These are phyloP conservation scores for Mrakia blollopis DNA, from an alignment of 768 basidiomycete species.

Conservation along the genomic window DNA sequence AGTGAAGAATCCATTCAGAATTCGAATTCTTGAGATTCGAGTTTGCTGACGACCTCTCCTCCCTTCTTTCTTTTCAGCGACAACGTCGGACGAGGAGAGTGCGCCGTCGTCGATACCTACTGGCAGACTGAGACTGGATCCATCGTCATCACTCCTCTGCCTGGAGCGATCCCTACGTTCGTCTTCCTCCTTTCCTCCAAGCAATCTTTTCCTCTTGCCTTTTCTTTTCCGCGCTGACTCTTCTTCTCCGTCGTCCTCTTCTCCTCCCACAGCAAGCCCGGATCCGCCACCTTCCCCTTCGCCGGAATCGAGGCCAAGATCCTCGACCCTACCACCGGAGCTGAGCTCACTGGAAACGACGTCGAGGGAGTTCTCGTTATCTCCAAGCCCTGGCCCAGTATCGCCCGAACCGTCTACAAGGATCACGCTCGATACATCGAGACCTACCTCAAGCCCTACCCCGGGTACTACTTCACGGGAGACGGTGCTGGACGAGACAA, in stretches of 20 bases:
- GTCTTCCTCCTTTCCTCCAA: not conserved
- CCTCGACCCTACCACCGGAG: slow-evolving; percentile 63
- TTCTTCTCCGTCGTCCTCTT: not conserved
- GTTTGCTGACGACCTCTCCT: not conserved
- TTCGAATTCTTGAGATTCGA: not conserved
- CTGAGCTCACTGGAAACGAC: slow-evolving; percentile 66
- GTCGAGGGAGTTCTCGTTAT: slow-evolving; percentile 89
- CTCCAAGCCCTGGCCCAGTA: slow-evolving; percentile 86
- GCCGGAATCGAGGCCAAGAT: slow-evolving; percentile 87
- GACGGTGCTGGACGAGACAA: slow-evolving; percentile 92
- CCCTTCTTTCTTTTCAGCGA: slow-evolving; percentile 57
- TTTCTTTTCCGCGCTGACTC: not conserved
- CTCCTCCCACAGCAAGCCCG: slow-evolving; percentile 58
- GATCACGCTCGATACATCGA: slow-evolving; percentile 85
- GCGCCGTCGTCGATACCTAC: slow-evolving; percentile 90
- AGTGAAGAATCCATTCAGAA: not conserved
- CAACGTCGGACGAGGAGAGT: slow-evolving; percentile 78
- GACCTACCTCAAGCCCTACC: slow-evolving; percentile 61
- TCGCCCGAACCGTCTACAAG: slow-evolving; percentile 84
- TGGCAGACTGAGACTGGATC: slow-evolving; percentile 99
- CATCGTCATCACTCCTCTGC: slow-evolving; percentile 90
- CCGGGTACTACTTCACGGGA: slow-evolving; percentile 70
- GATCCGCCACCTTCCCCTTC: slow-evolving; percentile 95
- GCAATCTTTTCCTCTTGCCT: not conserved
- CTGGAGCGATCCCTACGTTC: slow-evolving; percentile 80